Evolutionary conservation across 2,329 filamentous ascomycete species (phyloP).

Genomic region (Trichoderma sp.): DNA sequence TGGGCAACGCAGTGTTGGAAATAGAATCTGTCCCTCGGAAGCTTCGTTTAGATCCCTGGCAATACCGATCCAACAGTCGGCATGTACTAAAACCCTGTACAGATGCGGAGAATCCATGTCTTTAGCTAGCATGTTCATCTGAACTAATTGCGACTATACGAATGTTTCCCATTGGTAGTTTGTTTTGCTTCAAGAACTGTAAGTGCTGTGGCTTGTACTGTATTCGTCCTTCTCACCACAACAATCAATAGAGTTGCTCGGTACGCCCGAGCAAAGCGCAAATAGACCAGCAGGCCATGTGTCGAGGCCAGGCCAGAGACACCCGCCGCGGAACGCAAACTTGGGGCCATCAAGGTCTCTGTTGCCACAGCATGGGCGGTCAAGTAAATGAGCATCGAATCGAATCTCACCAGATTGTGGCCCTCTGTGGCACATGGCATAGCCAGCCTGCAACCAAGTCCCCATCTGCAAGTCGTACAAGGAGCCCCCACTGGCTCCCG

Average conservation of each 20-base stretch:
- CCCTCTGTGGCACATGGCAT: slow-evolving; percentile 18
- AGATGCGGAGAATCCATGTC: neutral
- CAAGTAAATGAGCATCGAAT: slow-evolving; percentile 1
- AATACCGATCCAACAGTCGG: neutral
- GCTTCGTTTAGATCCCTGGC: neutral
- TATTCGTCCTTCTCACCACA: neutral
- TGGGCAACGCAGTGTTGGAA: neutral
- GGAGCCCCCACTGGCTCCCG: neutral
- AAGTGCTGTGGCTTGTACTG: no score
- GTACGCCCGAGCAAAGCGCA: neutral
- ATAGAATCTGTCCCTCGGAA: neutral
- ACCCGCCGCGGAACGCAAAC: slow-evolving; percentile 5
- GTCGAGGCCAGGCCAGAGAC: neutral
- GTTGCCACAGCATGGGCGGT: slow-evolving; percentile 17
- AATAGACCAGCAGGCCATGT: neutral
- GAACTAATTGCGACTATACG: neutral
- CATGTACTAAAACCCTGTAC: neutral
- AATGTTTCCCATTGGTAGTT: neutral
- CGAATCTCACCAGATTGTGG: neutral
- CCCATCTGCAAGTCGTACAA: neutral
- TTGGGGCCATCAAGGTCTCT: slow-evolving; percentile 15
- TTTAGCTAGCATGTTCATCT: neutral
- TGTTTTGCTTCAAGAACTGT: neutral
- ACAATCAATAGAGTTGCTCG: neutral
- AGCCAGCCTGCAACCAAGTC: slow-evolving; percentile 4